Conservation (phyloP, 1,139 yeast genomes). For the Yamadazyma taylorii region DNA sequence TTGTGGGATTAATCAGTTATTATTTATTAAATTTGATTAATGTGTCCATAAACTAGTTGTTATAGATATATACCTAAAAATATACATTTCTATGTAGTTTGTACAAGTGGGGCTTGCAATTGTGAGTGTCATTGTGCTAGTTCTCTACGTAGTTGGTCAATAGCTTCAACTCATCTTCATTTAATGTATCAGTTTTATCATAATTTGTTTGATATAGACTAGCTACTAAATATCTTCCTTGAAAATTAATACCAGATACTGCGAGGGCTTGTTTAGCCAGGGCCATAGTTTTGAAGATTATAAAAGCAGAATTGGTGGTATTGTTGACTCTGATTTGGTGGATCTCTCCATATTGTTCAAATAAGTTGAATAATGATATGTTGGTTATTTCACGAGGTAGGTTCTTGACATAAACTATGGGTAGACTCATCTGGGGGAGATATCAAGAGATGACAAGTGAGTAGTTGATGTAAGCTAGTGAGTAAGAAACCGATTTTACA, state of each 20-base stretch:
- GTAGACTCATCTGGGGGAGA: conserved; percentile 40
- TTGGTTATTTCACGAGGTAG: conserved; percentile 54
- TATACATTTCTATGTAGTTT: background rate
- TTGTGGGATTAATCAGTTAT: conserved; percentile 60
- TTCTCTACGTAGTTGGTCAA: conserved; percentile 1
- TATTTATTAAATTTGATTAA: conserved; percentile 47
- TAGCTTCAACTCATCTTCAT: conserved; percentile 1
- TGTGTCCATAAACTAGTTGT: conserved; percentile 22
- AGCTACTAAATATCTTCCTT: conserved; percentile 59
- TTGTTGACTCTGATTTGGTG: conserved; percentile 46
- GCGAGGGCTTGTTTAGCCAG: conserved; percentile 34
- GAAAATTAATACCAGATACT: conserved; percentile 59
- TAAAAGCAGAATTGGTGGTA: conserved; percentile 48
- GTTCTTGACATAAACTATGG: conserved; percentile 58
- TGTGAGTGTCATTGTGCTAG: too few species aligned
- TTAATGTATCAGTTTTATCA: conserved; percentile 1
- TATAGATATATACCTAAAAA: background rate
- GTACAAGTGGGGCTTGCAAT: too few species aligned
- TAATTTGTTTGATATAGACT: conserved; percentile 42
- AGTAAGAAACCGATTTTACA: too few species aligned
- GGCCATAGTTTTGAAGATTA: conserved; percentile 51
- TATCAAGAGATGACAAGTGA: too few species aligned
- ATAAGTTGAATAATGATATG: conserved; percentile 50
- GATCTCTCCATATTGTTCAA: conserved; percentile 59
- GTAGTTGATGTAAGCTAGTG: too few species aligned